Conservation (phyloP, 2,329 filamentous ascomycete genomes). For the Aspergillus viridinutans region DNA sequence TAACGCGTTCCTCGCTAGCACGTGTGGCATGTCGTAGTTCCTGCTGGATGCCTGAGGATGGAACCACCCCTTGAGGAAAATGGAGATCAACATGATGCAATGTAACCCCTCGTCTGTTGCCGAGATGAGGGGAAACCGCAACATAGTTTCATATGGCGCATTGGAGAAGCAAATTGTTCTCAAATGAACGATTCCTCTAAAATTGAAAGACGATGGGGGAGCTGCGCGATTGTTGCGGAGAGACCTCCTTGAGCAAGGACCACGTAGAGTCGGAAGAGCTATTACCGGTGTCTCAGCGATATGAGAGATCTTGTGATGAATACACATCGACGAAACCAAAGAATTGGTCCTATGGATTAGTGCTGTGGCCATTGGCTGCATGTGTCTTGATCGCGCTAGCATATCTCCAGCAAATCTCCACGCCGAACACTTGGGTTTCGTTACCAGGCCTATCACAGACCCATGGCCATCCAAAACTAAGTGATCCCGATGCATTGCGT, state of each 20-base stretch:
- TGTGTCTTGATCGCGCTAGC: constrained; percentile 12
- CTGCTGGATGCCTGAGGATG: not conserved
- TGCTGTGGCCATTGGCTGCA: constrained; percentile 13
- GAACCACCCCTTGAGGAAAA: not conserved
- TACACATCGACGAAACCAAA: not conserved
- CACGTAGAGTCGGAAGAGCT: not conserved
- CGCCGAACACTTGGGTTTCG: not conserved
- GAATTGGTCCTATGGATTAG: constrained; percentile 3
- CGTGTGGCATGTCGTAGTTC: not conserved
- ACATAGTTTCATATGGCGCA: not conserved
- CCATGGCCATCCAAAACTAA: not conserved
- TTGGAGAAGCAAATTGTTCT: not conserved
- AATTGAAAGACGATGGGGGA: not conserved
- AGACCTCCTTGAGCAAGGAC: not conserved
- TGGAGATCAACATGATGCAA: not conserved
- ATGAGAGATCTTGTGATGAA: not conserved
- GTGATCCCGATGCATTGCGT: constrained; percentile 8
- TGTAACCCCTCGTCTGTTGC: not conserved
- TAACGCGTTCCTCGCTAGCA: not conserved
- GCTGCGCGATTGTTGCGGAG: not conserved
- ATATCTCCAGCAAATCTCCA: constrained; percentile 11
- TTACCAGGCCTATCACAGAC: not conserved
- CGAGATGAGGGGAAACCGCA: not conserved
- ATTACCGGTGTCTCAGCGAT: not conserved
- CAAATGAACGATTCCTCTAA: not conserved